Evolutionary conservation across 2,329 filamentous ascomycete genomes (phyloP), one percentile per base, ranked within the genome.

Genomic region (Penicillium crustosum): DNA sequence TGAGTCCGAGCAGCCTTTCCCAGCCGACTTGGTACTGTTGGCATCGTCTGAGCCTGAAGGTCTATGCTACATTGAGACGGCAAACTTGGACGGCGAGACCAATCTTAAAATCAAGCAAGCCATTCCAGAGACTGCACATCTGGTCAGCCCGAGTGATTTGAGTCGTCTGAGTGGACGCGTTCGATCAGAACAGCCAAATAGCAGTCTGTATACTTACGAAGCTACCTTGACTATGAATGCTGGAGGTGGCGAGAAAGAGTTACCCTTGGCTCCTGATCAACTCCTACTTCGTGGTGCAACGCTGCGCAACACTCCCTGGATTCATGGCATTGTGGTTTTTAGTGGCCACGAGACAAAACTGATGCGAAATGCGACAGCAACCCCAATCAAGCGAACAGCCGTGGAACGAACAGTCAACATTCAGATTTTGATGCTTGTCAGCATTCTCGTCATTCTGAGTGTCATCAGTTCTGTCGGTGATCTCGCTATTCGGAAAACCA

Each of bases 31-130:
- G 64, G 91, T 97, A 5, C 82, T 99, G 27, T 80, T 99, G 56
- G 93, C 94, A 9, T 96, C 91, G 70, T 97, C 94, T 7, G 95
- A 99, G 73, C 95, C 94, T 1, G 94, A 99, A 79, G 94, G 94
- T 68, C 79, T 99, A 56, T 99, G 94, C 77, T 99, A 99, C 74
- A 97, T 99, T 71, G 94, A 99, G 78, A 99, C 94, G 2, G 93
- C 94, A 25, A 99, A 99, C 72, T 81, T 99, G 58, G 94, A 99
- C 69, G 94, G 94, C 66, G 94, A 99, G 77, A 99, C 94, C 21
- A 99, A 99, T 73, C 79, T 99, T 66, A 99, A 99, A 78, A 96
- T 99, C 79, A 99, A 99, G 79, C 94, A 99, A 78, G 93, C 88
- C 2, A 87, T 97, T 53, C 93, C 94, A 0, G 94, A 99, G 79